Evolutionary conservation across 1,284 basidiomycete genomes (phyloP).

Genomic region (Spongispora temasekensis): DNA sequence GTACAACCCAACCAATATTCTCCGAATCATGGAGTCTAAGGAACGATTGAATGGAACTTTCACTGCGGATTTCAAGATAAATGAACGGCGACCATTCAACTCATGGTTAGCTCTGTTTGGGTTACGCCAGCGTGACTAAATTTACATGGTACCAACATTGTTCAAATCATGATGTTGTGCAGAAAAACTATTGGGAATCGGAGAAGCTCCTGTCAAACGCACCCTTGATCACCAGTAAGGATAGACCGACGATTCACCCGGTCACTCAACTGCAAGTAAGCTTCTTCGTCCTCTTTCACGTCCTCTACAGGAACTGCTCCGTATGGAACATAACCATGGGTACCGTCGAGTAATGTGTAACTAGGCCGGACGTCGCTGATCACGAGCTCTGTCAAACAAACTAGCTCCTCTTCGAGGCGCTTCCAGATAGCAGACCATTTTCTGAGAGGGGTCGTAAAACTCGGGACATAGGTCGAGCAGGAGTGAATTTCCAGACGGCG

Average conservation of each 20-base stretch:
- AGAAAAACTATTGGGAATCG: too few species aligned
- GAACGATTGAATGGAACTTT: too few species aligned
- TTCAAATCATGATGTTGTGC: too few species aligned
- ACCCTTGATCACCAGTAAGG: neutral
- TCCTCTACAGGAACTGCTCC: slow-evolving; percentile 15
- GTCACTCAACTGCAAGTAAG: slow-evolving; percentile 8
- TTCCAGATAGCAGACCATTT: slow-evolving; percentile 33
- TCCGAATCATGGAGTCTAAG: too few species aligned
- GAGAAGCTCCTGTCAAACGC: neutral
- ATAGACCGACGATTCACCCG: slow-evolving; percentile 15
- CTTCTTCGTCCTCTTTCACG: slow-evolving; percentile 15
- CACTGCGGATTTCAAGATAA: too few species aligned
- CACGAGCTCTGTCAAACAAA: slow-evolving; percentile 22
- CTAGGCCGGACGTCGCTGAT: slow-evolving; percentile 14
- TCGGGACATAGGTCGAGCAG: slow-evolving; percentile 29
- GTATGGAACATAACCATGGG: slow-evolving; percentile 27
- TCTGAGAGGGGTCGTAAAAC: slow-evolving; percentile 14
- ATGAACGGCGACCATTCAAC: too few species aligned
- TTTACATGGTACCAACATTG: too few species aligned
- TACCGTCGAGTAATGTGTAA: slow-evolving; percentile 25
- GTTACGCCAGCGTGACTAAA: too few species aligned
- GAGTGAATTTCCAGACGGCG: slow-evolving; percentile 24
- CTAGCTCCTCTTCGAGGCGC: slow-evolving; percentile 23
- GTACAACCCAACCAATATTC: too few species aligned
- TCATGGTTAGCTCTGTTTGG: too few species aligned